phyloP scores from a whole-genome alignment of 441 rosid species.

The Adansonia madagascariensis region DNA sequence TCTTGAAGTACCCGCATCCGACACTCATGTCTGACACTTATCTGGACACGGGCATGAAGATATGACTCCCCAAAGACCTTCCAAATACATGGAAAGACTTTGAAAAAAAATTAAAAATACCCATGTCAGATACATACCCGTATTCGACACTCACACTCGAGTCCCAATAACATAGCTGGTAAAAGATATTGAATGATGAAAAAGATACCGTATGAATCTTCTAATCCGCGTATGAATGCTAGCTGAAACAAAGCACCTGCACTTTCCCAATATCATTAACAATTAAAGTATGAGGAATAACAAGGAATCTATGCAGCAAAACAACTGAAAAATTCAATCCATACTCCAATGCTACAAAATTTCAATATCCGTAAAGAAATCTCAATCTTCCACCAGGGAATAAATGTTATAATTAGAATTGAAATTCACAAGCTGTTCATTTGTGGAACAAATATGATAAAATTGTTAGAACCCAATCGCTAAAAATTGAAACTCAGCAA shows the following conservation, averaged over 20 bases:
- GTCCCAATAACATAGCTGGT: neutral
- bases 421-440: constrained; percentile 8
- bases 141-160: neutral
- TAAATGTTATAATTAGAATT: neutral
- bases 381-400: neutral
- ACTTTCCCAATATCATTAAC: constrained; percentile 31
- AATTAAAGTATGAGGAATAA: neutral
- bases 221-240: constrained; percentile 70
- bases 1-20: too few relatives aligned
- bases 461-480: neutral
- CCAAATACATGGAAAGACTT: too few relatives aligned
- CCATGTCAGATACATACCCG: too few relatives aligned
- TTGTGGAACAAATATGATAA: neutral
- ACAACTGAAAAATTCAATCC: neutral
- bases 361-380: constrained; percentile 5
- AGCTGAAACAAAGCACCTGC: constrained; percentile 86
- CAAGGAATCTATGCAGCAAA: neutral
- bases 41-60: too few relatives aligned
- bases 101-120: too few relatives aligned
- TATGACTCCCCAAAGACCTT: too few relatives aligned
- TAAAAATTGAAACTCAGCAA: neutral
- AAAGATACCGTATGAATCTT: constrained; percentile 66
- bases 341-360: neutral
- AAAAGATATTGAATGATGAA: neutral
- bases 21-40: too few relatives aligned